Evolutionary conservation across 306 rosid genomes (phyloP), one percentile per base, ranked within the genome.

Genomic region (Chamaecrista fasciculata): DNA sequence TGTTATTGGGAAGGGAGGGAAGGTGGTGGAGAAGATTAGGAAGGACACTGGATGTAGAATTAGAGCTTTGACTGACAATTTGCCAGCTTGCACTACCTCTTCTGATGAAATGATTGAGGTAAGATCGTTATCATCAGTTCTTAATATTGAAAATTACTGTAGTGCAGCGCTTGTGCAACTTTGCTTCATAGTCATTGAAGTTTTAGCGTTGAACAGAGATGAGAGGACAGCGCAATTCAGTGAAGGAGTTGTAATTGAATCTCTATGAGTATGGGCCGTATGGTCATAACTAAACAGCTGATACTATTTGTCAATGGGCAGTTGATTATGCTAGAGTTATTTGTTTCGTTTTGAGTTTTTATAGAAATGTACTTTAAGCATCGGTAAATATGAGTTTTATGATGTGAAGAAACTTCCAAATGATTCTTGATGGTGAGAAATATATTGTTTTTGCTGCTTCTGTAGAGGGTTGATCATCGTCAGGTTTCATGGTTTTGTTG

Each of bases 1-100:
- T 0, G 95, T 95, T 9, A 91, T 95, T 2, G 99, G 99, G 12
- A 95, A 86, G 73, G 99, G 99, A 25, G 99, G 99, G 76, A 95
- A 83, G 55, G 82, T 91, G 1, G 99, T 95, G 43, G 91, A 91
- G 87, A 95, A 87, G 88, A 91, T 95, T 4, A 85, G 88, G 69
- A 89, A 82, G 83, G 96, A 95, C 9, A 87, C 85, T 40, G 87
- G 87, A 3, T 82, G 91, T 67, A 95, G 66, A 78, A 83, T 95
- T 83, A 84, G 91, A 89, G 87, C 84, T 67, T 74, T 83, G 50
- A 59, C 64, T 3, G 97, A 91, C 23, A 86, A 89, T 58, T 67
- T 91, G 76, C 96, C 96, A 0, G 80, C 80, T 55, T 88, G 88
- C 59, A 82, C 91, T 9, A 75, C 79, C 1, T 53, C 87, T 11